These are phyloP conservation scores for Penicillium sp. DNA, from an alignment of 2,329 filamentous ascomycete genomes.

Conservation along the genomic window DNA sequence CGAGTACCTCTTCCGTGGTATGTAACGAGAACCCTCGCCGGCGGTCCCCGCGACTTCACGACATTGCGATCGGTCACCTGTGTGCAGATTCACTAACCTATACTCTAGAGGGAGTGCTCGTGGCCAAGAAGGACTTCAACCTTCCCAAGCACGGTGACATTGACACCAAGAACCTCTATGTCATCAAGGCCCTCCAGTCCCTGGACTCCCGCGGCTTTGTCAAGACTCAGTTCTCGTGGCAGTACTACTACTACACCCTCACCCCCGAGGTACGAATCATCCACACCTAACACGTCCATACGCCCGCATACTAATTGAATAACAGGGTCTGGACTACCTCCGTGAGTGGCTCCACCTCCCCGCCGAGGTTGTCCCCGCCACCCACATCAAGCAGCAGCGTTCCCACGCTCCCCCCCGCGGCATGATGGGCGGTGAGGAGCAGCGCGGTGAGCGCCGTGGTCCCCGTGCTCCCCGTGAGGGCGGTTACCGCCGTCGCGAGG, in stretches of 20 bases:
- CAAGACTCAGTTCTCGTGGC: slow-evolving; percentile 99
- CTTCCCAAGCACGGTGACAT: slow-evolving; percentile 96
- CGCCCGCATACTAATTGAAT: not conserved
- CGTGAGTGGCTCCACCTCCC: slow-evolving; percentile 99
- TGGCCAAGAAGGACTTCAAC: slow-evolving; percentile 99
- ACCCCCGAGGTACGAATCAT: slow-evolving; percentile 66
- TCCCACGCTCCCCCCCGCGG: slow-evolving; percentile 96
- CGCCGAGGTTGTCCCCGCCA: slow-evolving; percentile 98
- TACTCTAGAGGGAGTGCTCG: slow-evolving; percentile 70
- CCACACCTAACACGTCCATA: no score
- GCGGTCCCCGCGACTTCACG: slow-evolving; percentile 9
- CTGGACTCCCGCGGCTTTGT: slow-evolving; percentile 96
- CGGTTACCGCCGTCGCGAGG: slow-evolving; percentile 88
- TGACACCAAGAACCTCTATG: slow-evolving; percentile 99
- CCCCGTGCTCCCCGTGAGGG: slow-evolving; percentile 78
- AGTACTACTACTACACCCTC: slow-evolving; percentile 99
- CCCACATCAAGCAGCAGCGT: slow-evolving; percentile 99
- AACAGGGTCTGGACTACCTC: slow-evolving; percentile 93
- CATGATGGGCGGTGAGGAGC: slow-evolving; percentile 88
- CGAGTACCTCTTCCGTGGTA: slow-evolving; percentile 97
- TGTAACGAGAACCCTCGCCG: slow-evolving; percentile 30
- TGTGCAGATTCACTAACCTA: slow-evolving; percentile 16
- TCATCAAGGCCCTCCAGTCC: slow-evolving; percentile 99
- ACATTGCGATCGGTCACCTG: slow-evolving; percentile 1
- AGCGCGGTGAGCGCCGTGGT: slow-evolving; percentile 67